Evolutionary conservation across 495 filamentous ascomycete genomes (phyloP).

Genomic region (Astrocystis sublimbata): DNA sequence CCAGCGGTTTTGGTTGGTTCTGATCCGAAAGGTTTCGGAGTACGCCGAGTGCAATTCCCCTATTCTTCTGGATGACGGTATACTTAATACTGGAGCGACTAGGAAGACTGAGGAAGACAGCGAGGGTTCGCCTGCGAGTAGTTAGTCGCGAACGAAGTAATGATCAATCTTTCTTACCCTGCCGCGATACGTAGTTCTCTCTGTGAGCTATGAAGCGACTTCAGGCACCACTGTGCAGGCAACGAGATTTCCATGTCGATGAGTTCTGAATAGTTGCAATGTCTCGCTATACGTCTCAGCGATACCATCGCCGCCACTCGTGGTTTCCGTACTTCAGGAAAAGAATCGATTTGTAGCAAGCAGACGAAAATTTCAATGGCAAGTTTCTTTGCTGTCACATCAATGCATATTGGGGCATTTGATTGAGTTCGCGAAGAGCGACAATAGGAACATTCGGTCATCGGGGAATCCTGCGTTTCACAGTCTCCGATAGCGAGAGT

Average conservation of each 20-base stretch:
- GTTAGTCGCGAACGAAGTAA: slow-evolving; percentile 33
- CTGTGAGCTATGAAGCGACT: slow-evolving; percentile 75
- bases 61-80: slow-evolving; percentile 59
- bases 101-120: slow-evolving; percentile 61
- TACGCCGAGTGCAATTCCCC: slow-evolving; percentile 64
- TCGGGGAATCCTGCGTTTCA: slow-evolving; percentile 1
- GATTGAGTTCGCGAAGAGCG: background rate
- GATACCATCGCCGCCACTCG: slow-evolving; percentile 74
- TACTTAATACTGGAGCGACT: slow-evolving; percentile 42
- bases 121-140: slow-evolving; percentile 58
- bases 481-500: slow-evolving; percentile 27
- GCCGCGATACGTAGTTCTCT: slow-evolving; percentile 85
- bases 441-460: slow-evolving; percentile 24
- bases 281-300: slow-evolving; percentile 65
- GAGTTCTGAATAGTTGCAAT: slow-evolving; percentile 56
- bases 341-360: slow-evolving; percentile 57
- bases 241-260: slow-evolving; percentile 65
- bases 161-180: slow-evolving; percentile 45
- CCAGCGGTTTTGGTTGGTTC: slow-evolving; percentile 63
- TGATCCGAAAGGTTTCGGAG: slow-evolving; percentile 69
- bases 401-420: slow-evolving; percentile 1
- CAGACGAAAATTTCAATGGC: slow-evolving; percentile 55
- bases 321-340: slow-evolving; percentile 59
- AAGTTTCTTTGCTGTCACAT: slow-evolving; percentile 18
- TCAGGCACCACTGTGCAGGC: slow-evolving; percentile 77